Conservation (phyloP, 768 basidiomycete species). For the Lentinula boryana region DNA sequence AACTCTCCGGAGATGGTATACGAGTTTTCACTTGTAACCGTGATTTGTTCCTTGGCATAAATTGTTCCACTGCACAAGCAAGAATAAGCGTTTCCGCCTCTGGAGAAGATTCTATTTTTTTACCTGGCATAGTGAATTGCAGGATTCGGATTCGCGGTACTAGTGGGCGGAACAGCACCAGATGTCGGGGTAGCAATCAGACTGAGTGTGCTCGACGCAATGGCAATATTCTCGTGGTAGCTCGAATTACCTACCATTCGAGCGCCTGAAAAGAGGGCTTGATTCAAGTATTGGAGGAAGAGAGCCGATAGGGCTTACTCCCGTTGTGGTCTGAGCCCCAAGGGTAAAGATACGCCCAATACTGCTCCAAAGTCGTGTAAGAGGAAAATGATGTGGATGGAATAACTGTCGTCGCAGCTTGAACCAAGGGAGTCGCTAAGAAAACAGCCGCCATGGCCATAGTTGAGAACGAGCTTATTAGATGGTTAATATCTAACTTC, state of each 20-base stretch:
- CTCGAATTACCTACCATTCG: slow-evolving; percentile 36
- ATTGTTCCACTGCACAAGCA: slow-evolving; percentile 25
- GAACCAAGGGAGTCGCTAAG: slow-evolving; percentile 12
- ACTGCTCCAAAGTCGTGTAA: slow-evolving; percentile 29
- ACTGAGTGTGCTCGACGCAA: slow-evolving; percentile 30
- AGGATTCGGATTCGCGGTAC: slow-evolving; percentile 32
- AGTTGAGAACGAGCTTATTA: neutral
- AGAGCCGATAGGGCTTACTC: slow-evolving; percentile 19
- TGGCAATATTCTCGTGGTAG: slow-evolving; percentile 31
- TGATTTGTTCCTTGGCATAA: slow-evolving; percentile 36
- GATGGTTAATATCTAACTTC: neutral
- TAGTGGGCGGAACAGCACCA: slow-evolving; percentile 30
- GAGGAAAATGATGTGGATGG: slow-evolving; percentile 34
- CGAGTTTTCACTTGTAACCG: slow-evolving; percentile 26
- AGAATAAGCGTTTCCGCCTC: neutral
- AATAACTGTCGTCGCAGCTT: slow-evolving; percentile 30
- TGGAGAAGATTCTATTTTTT: neutral
- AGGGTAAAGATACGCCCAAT: slow-evolving; percentile 38
- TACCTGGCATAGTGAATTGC: slow-evolving; percentile 38
- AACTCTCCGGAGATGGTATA: slow-evolving; percentile 39
- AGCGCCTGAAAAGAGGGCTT: slow-evolving; percentile 23
- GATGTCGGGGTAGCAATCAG: slow-evolving; percentile 36
- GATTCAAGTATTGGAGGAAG: neutral
- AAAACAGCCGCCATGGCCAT: neutral
- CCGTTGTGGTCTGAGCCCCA: slow-evolving; percentile 44